Evolutionary conservation across 1,284 basidiomycete genomes (phyloP), one percentile per base, ranked within the genome.

Genomic region (Cutaneotrichosporon cyanovorans): DNA sequence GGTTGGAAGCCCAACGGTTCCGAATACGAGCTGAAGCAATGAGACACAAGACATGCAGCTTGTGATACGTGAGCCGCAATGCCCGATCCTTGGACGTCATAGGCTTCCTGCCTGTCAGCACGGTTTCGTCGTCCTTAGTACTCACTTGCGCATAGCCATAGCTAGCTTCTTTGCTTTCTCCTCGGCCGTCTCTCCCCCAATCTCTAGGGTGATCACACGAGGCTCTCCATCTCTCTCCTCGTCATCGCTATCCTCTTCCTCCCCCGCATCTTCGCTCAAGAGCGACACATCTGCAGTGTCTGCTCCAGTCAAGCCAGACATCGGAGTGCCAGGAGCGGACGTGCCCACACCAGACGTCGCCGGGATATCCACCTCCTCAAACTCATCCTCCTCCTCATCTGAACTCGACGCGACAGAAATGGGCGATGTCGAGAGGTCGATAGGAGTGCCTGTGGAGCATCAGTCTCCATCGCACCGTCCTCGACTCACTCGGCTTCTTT

Each of bases 1-100:
- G 72, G 61, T 96, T 86, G 52, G 89, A 91, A 16, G 90, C 68
- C 85, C 87, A 92, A 45, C 74, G 75, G 66, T 98, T 97, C 37
- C 93, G 79, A 14, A 82, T 73, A 28, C 77, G 73, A 4, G 85
- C 83, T 61, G 85, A 87, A 4, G 80, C 80, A 2, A 97, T 77
- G 8, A 96, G 76, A 14, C 80, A 73, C 5, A 95, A 73, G 2
- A 86, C 86, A 61, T 96, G 91, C 12, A 88, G 74, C 70, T 92
- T 91, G 73, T 95, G 90, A 45, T 80, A 81, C 49, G 84, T 79
- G 35, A 91, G 79, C 19, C 89, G 78, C 11, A 82, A 66, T 18
- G 83, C 73, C 11, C 88, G 79, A 61, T 90, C 85, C 40, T 67
- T 66, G 8, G 74, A 65, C 0, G 71, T 72, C 52, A 71, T 56